Conservation (phyloP, 805 yeast genomes). For the Dipodascus albidus region DNA sequence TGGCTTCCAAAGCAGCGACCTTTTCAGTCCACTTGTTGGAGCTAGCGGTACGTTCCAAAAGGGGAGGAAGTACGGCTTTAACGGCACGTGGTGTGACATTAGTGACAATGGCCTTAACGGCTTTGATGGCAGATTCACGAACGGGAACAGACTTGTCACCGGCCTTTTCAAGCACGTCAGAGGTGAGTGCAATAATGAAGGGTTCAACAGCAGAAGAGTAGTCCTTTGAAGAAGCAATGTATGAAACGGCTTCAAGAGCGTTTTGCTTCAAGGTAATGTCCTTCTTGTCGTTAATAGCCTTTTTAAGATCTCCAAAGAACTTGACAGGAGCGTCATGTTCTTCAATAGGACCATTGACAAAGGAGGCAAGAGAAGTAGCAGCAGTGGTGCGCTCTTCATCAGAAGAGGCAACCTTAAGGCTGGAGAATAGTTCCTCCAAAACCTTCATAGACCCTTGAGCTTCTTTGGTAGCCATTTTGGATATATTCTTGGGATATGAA, state of each 20-base stretch:
- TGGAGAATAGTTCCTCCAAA: constrained; percentile 85
- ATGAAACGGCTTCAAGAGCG: constrained; percentile 73
- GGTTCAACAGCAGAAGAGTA: constrained; percentile 94
- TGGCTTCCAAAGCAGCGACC: constrained; percentile 76
- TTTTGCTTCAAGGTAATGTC: constrained; percentile 48
- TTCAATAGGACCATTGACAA: constrained; percentile 92
- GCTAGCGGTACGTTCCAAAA: constrained; percentile 52
- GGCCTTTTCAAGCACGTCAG: constrained; percentile 59
- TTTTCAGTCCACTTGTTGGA: constrained; percentile 95
- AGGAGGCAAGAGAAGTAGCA: constrained; percentile 81
- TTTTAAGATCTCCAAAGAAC: constrained; percentile 69
- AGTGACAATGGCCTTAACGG: constrained; percentile 65
- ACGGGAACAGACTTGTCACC: constrained; percentile 84
- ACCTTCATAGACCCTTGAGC: constrained; percentile 38
- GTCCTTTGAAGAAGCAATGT: constrained; percentile 65
- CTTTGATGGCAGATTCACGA: constrained; percentile 61
- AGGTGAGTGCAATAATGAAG: constrained; percentile 68
- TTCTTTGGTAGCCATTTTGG: constrained; percentile 20
- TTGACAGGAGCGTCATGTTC: constrained; percentile 95
- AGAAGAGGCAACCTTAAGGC: constrained; percentile 77
- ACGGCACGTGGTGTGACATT: constrained; percentile 88
- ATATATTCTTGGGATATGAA: neutral
- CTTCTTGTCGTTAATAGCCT: constrained; percentile 75
- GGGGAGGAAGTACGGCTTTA: constrained; percentile 77
- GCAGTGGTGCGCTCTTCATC: constrained; percentile 71